These are phyloP conservation scores for Tetraselmis striata DNA, from an alignment of 139 green algal species.

Conservation along the genomic window DNA sequence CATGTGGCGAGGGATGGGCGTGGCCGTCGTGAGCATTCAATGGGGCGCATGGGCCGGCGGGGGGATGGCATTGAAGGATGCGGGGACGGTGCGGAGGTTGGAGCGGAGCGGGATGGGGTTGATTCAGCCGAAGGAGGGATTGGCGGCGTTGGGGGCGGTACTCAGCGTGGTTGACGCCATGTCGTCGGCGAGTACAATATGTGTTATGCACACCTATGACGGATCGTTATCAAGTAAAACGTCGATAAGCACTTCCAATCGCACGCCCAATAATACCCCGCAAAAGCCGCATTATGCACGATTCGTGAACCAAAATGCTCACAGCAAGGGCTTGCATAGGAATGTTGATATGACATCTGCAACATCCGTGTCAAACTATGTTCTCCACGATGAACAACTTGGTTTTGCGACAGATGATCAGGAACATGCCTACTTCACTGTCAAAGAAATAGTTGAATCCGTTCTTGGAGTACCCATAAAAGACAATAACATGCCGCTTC, in stretches of 20 bases:
- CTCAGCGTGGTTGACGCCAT: too few relatives aligned
- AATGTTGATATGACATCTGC: too few relatives aligned
- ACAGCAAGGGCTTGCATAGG: not conserved
- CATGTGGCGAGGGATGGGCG: conserved; percentile 8
- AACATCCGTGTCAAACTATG: too few relatives aligned
- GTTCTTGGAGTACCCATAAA: too few relatives aligned
- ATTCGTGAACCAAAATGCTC: not conserved
- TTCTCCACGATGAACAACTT: too few relatives aligned
- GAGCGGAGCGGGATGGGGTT: conserved; percentile 61
- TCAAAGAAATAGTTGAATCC: not conserved
- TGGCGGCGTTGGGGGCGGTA: conserved; percentile 44
- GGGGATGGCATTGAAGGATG: conserved; percentile 69
- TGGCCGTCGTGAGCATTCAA: conserved; percentile 49
- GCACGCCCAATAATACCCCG: not conserved
- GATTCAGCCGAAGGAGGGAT: conserved; percentile 33
- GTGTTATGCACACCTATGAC: not conserved
- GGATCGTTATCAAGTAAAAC: not conserved
- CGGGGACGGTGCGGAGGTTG: conserved; percentile 50
- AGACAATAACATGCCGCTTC: conserved; percentile 25
- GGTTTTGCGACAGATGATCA: too few relatives aligned
- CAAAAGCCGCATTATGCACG: not conserved
- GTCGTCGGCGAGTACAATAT: not conserved
- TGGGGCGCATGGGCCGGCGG: conserved; percentile 82
- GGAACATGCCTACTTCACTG: not conserved
- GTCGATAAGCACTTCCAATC: not conserved